Percentiles rank a stretch among this genome's conserved stretches.
Conservation (phyloP, 192 early-diverging fungal genomes). For the Entrophospora sp. region DNA sequence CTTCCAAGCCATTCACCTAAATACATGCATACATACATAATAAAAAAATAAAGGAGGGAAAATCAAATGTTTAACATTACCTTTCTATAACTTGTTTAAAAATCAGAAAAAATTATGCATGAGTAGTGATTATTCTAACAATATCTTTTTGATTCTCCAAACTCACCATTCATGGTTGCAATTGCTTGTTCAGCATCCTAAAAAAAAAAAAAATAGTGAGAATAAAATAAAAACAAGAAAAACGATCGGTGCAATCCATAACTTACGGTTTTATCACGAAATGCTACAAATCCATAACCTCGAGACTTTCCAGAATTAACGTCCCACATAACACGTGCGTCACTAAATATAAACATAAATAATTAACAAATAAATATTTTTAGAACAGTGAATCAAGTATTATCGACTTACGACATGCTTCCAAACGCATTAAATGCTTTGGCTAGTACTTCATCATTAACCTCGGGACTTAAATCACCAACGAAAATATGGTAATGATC, state of each 20-base stretch:
- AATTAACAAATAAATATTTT: background rate
- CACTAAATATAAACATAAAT: constrained; percentile 33
- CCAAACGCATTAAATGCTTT: constrained; percentile 72
- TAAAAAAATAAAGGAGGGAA: no score
- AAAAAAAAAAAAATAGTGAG: background rate
- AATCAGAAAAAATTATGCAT: no score
- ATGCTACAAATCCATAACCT: constrained; percentile 89
- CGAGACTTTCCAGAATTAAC: constrained; percentile 77
- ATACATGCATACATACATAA: no score
- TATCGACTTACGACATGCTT: constrained; percentile 59
- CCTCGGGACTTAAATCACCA: constrained; percentile 85
- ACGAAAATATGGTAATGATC: constrained; percentile 86
- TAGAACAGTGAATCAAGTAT: background rate
- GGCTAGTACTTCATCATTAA: constrained; percentile 70
- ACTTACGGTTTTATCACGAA: constrained; percentile 62
- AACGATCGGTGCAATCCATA: background rate
- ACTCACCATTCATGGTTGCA: constrained; percentile 69
- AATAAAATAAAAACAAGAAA: constrained; percentile 5
- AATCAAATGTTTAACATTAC: no score
- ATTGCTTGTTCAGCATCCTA: constrained; percentile 83
- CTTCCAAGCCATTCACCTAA: constrained; percentile 65
- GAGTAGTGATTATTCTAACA: no score
- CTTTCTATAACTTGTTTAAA: no score
- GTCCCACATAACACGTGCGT: constrained; percentile 95
- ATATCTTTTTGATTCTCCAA: no score